Percentiles rank a stretch among this genome's conserved stretches.
These are phyloP conservation scores for Eimeria mitis DNA, from an alignment of 169 alveolate species.

Conservation along the genomic window DNA sequence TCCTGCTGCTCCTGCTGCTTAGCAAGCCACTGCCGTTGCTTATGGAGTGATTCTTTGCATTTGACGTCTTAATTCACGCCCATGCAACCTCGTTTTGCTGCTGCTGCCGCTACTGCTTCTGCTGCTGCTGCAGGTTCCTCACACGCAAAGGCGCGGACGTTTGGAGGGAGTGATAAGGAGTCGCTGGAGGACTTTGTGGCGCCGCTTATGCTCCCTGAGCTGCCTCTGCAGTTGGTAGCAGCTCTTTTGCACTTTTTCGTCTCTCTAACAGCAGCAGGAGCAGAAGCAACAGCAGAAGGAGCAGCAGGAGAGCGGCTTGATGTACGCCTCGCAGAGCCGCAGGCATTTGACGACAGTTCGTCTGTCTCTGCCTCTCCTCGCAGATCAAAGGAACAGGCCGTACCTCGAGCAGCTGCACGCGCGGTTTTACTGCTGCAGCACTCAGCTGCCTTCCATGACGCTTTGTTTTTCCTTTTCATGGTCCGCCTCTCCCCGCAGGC, in stretches of 20 bases:
- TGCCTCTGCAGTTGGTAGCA: slow-evolving; percentile 66
- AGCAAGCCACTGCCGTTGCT: background rate
- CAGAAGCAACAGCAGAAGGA: background rate
- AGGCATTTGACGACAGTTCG: background rate
- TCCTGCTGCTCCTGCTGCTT: background rate
- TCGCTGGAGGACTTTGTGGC: slow-evolving; percentile 62
- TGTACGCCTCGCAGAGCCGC: background rate
- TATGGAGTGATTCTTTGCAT: background rate
- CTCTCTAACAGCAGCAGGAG: slow-evolving; percentile 40
- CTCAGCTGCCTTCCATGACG: slow-evolving; percentile 13
- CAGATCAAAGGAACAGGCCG: background rate
- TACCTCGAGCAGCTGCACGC: slow-evolving; percentile 26
- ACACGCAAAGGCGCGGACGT: background rate
- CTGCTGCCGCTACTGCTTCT: slow-evolving; percentile 25
- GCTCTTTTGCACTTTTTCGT: slow-evolving; percentile 28
- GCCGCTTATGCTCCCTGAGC: slow-evolving; percentile 58
- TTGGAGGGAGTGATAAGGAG: slow-evolving; percentile 40
- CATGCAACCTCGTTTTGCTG: background rate
- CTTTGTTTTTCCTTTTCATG: slow-evolving; percentile 20
- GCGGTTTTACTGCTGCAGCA: slow-evolving; percentile 52
- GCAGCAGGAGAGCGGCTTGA: background rate
- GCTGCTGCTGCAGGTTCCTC: slow-evolving; percentile 41
- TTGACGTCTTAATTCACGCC: background rate
- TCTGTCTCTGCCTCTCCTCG: background rate
- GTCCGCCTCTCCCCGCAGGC: slow-evolving; percentile 55